phyloP scores from a whole-genome alignment of 495 filamentous ascomycete genomes.

The Podospora comata region DNA sequence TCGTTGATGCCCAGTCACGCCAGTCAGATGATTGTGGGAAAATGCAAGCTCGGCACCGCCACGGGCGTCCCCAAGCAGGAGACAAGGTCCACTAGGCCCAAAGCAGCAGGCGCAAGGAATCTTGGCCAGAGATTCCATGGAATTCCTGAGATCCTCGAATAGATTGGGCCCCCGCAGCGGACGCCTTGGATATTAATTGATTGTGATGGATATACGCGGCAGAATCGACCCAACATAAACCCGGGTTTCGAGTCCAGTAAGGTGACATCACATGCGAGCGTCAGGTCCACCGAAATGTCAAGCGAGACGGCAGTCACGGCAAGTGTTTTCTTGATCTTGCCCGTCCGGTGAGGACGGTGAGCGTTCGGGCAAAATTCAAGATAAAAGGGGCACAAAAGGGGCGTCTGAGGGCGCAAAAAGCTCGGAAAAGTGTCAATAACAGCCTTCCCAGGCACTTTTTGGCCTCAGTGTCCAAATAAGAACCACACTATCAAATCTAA shows the following conservation, averaged over 20 bases:
- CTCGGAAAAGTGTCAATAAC: background rate
- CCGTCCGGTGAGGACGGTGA: background rate
- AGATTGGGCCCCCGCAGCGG: background rate
- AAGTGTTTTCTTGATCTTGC: slow-evolving; percentile 3
- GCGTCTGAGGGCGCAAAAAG: slow-evolving; percentile 3
- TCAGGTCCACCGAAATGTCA: background rate
- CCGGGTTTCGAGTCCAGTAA: slow-evolving; percentile 12
- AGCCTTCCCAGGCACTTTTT: background rate
- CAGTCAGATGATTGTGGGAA: slow-evolving; percentile 8
- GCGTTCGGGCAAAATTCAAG: background rate
- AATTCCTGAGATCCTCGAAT: slow-evolving; percentile 16
- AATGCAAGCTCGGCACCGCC: slow-evolving; percentile 8
- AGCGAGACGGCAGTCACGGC: slow-evolving; percentile 15
- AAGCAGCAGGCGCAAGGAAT: slow-evolving; percentile 21
- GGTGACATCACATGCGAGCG: slow-evolving; percentile 21
- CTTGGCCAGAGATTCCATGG: slow-evolving; percentile 17
- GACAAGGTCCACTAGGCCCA: slow-evolving; percentile 17
- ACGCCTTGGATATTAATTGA: slow-evolving; percentile 5
- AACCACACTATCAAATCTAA: background rate
- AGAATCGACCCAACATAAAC: slow-evolving; percentile 15
- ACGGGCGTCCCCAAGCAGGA: background rate
- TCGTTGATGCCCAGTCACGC: background rate
- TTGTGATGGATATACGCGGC: slow-evolving; percentile 11
- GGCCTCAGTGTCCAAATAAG: background rate
- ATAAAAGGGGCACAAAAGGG: background rate